These are phyloP conservation scores for Dicorynia guianensis DNA, from an alignment of 306 rosid genomes.

Conservation along the genomic window DNA sequence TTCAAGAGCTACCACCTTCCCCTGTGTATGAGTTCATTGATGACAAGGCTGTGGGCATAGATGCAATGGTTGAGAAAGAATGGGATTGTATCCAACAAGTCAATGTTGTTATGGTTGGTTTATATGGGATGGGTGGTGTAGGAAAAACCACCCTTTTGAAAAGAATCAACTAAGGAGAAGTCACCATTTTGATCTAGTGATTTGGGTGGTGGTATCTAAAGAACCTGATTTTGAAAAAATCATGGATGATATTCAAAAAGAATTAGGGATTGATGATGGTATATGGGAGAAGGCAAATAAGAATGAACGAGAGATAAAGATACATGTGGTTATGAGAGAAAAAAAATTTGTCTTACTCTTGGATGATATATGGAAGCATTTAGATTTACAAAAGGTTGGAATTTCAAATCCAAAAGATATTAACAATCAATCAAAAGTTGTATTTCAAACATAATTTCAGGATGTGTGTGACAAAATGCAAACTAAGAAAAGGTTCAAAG, in stretches of 20 bases:
- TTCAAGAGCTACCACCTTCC: too few relatives aligned
- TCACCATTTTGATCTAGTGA: background rate
- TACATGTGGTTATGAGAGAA: background rate
- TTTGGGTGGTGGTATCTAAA: constrained; percentile 20
- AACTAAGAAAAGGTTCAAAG: background rate
- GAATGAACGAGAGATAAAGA: background rate
- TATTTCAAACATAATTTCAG: constrained; percentile 10
- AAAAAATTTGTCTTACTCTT: constrained; percentile 26
- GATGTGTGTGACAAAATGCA: constrained; percentile 25
- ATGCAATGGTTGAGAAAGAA: too few relatives aligned
- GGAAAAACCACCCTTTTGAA: too few relatives aligned
- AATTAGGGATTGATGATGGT: background rate
- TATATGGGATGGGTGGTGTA: background rate
- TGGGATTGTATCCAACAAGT: background rate
- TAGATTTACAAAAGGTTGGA: constrained; percentile 28
- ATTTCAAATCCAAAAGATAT: background rate
- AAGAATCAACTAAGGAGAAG: too few relatives aligned
- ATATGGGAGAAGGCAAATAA: background rate
- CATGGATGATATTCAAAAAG: too few relatives aligned
- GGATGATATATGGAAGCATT: constrained; percentile 32
- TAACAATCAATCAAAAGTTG: background rate
- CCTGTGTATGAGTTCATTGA: too few relatives aligned
- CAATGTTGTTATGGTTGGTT: background rate
- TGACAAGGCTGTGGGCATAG: too few relatives aligned
- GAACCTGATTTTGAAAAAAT: background rate